A percentile compares a stretch with the other conserved stretches of the same genome.
phyloP scores from a whole-genome alignment of 139 green algal genomes.

The Chlorella ohadii region DNA sequence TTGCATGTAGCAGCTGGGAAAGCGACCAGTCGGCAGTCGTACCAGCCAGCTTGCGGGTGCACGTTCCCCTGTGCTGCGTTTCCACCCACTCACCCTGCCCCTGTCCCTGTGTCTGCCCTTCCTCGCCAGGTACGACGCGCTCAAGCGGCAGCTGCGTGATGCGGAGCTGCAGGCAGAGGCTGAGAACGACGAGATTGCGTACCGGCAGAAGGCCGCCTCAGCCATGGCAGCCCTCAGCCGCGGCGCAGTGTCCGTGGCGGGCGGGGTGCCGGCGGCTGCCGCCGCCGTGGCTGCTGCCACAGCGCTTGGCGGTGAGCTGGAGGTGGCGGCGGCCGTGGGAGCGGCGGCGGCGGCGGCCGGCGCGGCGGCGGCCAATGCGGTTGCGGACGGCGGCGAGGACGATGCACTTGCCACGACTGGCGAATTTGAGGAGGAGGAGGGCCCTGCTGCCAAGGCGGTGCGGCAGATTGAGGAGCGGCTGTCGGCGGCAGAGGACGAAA shows the following conservation, averaged over 20 bases:
- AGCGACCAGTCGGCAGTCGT: no score
- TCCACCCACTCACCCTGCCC: neutral
- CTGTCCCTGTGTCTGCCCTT: no score
- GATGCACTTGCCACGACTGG: no score
- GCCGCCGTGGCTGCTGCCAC: neutral
- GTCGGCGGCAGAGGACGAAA: no score
- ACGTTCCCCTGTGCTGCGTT: no score
- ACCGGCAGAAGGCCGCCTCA: conserved; percentile 14
- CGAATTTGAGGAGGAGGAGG: no score
- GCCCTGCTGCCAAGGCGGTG: no score
- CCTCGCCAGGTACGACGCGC: conserved; percentile 54
- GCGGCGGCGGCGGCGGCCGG: neutral
- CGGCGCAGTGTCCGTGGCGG: neutral
- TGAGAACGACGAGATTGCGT: conserved; percentile 20
- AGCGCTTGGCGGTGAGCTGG: neutral
- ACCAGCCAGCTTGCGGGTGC: no score
- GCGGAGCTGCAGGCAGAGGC: conserved; percentile 44
- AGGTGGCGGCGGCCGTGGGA: neutral
- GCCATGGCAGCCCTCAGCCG: conserved; percentile 22
- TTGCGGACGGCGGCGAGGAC: neutral
- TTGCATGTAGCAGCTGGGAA: no score
- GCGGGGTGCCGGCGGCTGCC: neutral
- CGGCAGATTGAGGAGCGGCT: no score
- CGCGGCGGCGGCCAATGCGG: neutral
- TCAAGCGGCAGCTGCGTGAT: conserved; percentile 55